phyloP scores from a whole-genome alignment of 441 rosid species.

The Pelargonium exstipulatum region DNA sequence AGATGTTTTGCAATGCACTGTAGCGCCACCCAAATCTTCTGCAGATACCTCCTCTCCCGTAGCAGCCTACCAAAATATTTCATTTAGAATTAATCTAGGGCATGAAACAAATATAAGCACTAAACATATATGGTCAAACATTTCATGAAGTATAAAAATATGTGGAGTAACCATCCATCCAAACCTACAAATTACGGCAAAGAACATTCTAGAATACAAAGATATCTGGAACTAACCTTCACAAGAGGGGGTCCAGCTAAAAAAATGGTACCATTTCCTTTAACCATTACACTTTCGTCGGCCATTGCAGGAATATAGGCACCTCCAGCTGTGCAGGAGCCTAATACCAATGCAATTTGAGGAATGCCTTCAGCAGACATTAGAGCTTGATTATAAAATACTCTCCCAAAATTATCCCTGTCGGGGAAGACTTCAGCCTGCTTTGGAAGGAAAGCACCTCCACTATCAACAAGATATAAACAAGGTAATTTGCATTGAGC shows the following conservation, averaged over 20 bases:
- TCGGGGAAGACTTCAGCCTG: constrained; percentile 98
- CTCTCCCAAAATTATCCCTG: constrained; percentile 89
- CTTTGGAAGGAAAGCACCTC: constrained; percentile 95
- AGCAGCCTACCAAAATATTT: constrained; percentile 73
- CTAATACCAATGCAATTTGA: constrained; percentile 87
- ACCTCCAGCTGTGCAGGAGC: constrained; percentile 96
- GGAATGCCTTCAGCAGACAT: constrained; percentile 98
- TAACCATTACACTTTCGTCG: constrained; percentile 97
- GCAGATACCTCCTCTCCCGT: constrained; percentile 97
- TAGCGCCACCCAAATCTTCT: constrained; percentile 90
- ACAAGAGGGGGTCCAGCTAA: constrained; percentile 98
- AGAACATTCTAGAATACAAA: constrained; percentile 10
- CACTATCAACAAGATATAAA: constrained; percentile 91
- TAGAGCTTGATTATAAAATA: constrained; percentile 84
- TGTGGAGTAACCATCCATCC: background rate
- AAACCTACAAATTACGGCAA: constrained; percentile 8
- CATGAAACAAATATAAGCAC: constrained; percentile 15
- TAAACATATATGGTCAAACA: too few species aligned
- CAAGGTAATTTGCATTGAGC: constrained; percentile 79
- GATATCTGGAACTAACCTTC: constrained; percentile 47
- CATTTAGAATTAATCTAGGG: constrained; percentile 25
- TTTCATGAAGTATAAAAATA: background rate
- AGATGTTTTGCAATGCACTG: constrained; percentile 88
- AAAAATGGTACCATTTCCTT: constrained; percentile 94
- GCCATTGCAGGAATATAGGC: constrained; percentile 99